Percentiles rank a stretch among this genome's conserved stretches.
Evolutionary conservation across 306 rosid genomes (phyloP).

Genomic region (Clitoria ternatea): DNA sequence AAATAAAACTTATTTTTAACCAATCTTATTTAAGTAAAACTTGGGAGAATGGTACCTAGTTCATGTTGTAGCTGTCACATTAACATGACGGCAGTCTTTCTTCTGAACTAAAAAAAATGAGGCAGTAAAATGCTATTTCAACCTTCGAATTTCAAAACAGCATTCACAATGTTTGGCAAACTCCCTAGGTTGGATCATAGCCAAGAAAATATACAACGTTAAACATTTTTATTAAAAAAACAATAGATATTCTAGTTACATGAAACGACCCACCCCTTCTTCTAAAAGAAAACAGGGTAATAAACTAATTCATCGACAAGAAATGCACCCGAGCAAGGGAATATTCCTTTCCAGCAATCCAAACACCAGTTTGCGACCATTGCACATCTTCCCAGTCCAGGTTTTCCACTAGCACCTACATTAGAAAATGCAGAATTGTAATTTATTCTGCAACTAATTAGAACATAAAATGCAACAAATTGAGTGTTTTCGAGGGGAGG

Average conservation of each 20-base stretch:
- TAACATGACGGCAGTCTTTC: neutral
- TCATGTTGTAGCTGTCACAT: too few relatives aligned
- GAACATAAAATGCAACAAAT: neutral
- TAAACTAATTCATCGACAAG: constrained; percentile 59
- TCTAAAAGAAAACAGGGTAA: neutral
- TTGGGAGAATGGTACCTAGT: too few relatives aligned
- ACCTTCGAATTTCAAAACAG: neutral
- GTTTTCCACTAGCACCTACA: constrained; percentile 82
- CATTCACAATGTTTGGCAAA: neutral
- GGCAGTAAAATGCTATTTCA: neutral
- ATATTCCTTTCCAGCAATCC: constrained; percentile 92
- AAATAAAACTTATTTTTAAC: too few relatives aligned
- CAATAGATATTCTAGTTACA: constrained; percentile 1
- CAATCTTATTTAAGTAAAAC: too few relatives aligned
- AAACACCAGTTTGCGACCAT: constrained; percentile 97
- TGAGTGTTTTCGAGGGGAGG: neutral
- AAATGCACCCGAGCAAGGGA: constrained; percentile 93
- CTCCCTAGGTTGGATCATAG: neutral
- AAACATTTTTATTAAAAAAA: neutral
- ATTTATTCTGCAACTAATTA: neutral
- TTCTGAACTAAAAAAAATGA: too few relatives aligned
- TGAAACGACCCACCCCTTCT: neutral
- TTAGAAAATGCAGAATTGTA: constrained; percentile 8
- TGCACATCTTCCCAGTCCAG: constrained; percentile 98
- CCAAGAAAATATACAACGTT: neutral